Percentiles rank a stretch among this genome's conserved stretches.
Evolutionary conservation across 176 grass and related monocot genomes (phyloP).

Genomic region (Dactylis glomerata): DNA sequence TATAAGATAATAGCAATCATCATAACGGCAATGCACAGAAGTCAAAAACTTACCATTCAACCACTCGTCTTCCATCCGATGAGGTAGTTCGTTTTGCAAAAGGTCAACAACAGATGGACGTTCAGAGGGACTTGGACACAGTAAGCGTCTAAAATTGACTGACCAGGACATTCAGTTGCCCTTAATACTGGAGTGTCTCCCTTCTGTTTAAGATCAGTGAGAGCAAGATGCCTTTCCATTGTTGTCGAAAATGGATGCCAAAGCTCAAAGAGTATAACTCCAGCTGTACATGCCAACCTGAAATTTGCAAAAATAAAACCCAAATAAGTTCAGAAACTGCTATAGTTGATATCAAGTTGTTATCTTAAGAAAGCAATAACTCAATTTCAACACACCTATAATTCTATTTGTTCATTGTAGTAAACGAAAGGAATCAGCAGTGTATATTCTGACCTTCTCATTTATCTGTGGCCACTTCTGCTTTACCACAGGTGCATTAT

Average conservation of each 20-base stretch:
- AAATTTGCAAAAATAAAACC: conserved; percentile 19
- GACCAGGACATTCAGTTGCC: conserved; percentile 56
- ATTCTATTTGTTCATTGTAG: background rate
- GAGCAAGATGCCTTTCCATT: conserved; percentile 91
- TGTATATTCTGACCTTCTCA: conserved; percentile 67
- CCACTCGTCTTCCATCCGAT: conserved; percentile 95
- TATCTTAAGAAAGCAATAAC: background rate
- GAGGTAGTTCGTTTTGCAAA: conserved; percentile 88
- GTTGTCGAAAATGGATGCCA: conserved; percentile 94
- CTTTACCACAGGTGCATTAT: conserved; percentile 91
- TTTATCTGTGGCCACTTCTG: conserved; percentile 97
- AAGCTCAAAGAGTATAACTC: conserved; percentile 98
- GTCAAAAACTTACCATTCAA: conserved; percentile 67
- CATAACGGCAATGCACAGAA: conserved; percentile 1
- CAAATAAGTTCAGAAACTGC: background rate
- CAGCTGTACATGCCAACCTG: conserved; percentile 99
- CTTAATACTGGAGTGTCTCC: conserved; percentile 58
- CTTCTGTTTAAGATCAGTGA: conserved; percentile 94
- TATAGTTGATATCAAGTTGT: background rate
- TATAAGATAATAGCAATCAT: background rate
- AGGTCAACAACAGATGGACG: conserved; percentile 88
- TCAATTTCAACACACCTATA: conserved; percentile 2
- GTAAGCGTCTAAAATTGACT: conserved; percentile 58
- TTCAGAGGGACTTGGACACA: conserved; percentile 73
- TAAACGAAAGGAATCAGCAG: background rate